phyloP scores from a whole-genome alignment of 116 monocot genomes.

The Zostera marina region DNA sequence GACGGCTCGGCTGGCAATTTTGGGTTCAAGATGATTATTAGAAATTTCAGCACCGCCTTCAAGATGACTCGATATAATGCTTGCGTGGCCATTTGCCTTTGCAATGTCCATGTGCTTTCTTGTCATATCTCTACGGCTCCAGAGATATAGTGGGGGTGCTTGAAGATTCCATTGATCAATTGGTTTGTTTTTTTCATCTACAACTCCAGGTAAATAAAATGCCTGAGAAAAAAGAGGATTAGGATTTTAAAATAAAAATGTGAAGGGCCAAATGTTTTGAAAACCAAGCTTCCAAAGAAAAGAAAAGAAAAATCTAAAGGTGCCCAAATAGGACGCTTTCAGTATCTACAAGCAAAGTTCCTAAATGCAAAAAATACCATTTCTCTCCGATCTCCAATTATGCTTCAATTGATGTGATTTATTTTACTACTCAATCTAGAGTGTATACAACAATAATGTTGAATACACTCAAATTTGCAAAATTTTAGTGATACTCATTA shows the following conservation, averaged over 20 bases:
- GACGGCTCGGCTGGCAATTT: too few species aligned
- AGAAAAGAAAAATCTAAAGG: too few species aligned
- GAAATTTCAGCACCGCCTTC: background rate
- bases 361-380: too few species aligned
- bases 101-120: constrained; percentile 42
- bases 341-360: too few species aligned
- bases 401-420: too few species aligned
- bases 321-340: too few species aligned
- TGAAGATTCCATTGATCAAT: constrained; percentile 59
- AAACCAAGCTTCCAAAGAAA: background rate
- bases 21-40: background rate
- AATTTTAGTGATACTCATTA: too few species aligned
- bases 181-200: constrained; percentile 47
- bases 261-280: background rate
- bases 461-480: too few species aligned
- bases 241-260: background rate
- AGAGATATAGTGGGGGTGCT: constrained; percentile 44
- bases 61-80: background rate
- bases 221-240: constrained; percentile 13
- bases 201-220: constrained; percentile 55
- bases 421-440: too few species aligned
- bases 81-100: constrained; percentile 19
- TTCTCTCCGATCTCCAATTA: too few species aligned
- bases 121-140: constrained; percentile 67
- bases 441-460: too few species aligned